phyloP scores from a whole-genome alignment of 805 yeast species.

The Ogataea saltuana region DNA sequence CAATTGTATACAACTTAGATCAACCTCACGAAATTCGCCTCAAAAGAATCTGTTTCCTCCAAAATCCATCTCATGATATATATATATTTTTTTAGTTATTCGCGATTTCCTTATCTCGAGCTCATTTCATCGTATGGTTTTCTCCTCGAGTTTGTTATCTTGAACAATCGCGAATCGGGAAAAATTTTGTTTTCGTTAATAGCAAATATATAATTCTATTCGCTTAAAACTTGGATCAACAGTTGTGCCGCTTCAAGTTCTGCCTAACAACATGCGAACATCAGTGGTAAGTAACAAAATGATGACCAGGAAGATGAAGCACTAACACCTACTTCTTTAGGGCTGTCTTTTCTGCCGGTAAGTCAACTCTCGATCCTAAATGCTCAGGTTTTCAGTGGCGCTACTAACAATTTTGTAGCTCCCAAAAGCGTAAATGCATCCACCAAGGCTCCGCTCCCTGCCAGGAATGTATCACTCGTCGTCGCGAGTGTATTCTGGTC shows the following conservation, averaged over 20 bases:
- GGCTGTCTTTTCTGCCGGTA: conserved; percentile 9
- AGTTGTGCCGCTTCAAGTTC: neutral
- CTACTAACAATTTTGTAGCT: conserved; percentile 2
- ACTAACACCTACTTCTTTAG: neutral
- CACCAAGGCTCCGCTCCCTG: conserved; percentile 12
- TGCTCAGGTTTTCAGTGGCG: neutral
- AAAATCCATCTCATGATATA: too few relatives aligned
- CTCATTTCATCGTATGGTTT: too few relatives aligned
- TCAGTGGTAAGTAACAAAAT: neutral
- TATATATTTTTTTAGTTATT: too few relatives aligned
- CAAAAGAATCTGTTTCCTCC: too few relatives aligned
- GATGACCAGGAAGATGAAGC: neutral
- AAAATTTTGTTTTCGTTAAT: too few relatives aligned
- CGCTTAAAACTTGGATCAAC: neutral
- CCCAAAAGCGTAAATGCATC: conserved; percentile 8
- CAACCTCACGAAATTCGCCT: too few relatives aligned
- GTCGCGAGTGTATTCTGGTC: conserved; percentile 3
- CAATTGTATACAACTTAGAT: neutral
- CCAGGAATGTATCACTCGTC: conserved; percentile 1
- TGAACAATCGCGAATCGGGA: too few relatives aligned
- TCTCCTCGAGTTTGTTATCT: too few relatives aligned
- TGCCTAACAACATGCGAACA: neutral
- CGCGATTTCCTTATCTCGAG: too few relatives aligned
- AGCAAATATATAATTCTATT: too few relatives aligned
- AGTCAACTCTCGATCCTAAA: neutral